phyloP scores from a whole-genome alignment of 2,329 filamentous ascomycete species.

The Ascosphaera apis region DNA sequence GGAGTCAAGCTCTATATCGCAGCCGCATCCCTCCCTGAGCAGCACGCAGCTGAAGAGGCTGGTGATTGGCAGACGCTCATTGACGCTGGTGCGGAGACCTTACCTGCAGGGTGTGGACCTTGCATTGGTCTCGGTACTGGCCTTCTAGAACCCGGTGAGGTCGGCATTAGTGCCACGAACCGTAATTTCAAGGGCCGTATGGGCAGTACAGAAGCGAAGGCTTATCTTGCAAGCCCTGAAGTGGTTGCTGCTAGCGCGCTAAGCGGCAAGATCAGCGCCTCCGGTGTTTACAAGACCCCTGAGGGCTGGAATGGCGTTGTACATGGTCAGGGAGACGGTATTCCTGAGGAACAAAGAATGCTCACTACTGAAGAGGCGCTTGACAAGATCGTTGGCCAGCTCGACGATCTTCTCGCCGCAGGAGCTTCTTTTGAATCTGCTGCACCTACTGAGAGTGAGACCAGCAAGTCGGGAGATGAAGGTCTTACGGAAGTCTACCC shows the following conservation, averaged over 20 bases:
- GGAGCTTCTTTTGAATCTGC: constrained; percentile 1
- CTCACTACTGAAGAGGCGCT: constrained; percentile 46
- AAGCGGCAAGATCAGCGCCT: constrained; percentile 30
- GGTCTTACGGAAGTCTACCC: constrained; percentile 46
- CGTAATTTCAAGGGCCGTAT: constrained; percentile 84
- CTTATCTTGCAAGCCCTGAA: constrained; percentile 73
- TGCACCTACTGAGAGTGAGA: neutral
- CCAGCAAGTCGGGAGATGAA: neutral
- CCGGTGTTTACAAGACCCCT: constrained; percentile 55
- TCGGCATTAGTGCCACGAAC: constrained; percentile 65
- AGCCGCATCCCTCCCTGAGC: constrained; percentile 59
- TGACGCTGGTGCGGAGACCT: constrained; percentile 49
- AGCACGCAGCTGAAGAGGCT: constrained; percentile 49
- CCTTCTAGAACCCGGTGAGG: constrained; percentile 61
- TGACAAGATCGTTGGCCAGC: constrained; percentile 44
- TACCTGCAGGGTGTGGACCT: constrained; percentile 55
- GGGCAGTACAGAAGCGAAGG: constrained; percentile 56
- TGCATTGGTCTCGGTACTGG: constrained; percentile 73
- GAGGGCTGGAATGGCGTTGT: constrained; percentile 38
- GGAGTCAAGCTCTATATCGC: constrained; percentile 76
- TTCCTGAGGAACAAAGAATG: constrained; percentile 39
- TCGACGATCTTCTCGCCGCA: constrained; percentile 29
- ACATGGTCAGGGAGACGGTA: constrained; percentile 48
- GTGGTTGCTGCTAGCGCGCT: constrained; percentile 80
- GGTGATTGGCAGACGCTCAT: constrained; percentile 72